Evolutionary conservation across 1,139 yeast genomes (phyloP), one percentile per base, ranked within the genome.

Genomic region (Yarrowia galli): DNA sequence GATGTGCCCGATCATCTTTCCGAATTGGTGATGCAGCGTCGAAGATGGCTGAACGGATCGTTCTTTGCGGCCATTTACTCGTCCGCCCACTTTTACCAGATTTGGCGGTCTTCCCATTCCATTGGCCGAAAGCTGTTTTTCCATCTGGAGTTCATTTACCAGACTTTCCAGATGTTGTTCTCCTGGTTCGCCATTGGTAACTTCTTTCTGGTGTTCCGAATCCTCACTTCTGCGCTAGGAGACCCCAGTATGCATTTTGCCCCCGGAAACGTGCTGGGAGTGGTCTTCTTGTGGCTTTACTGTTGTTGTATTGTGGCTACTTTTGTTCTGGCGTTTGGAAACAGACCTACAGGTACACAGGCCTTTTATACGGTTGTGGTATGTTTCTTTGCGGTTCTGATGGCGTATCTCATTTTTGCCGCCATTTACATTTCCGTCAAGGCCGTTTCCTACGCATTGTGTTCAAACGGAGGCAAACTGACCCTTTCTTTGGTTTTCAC

Each of bases 361-460:
- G 82, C 82, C 73, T 90, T 92, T 73, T 95, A 95, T 76, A 79
- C 91, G 70, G 85, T 89, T n/a, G 91, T 93, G 73, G 96, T 91
- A 68, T 79, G 87, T 67, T 92, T 95, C 82, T 95, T 93, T 81
- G 97, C 98, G 0, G 83, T 92, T 15, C 81, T 95, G 73, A 95
- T 95, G 98, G 88, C 87, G 0, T 95, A 95, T 76, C 90, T 95
- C 88, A 84, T 93, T 56, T 92, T 93, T 79, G 95, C 98, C 16
- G 93, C 97, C 16, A 82, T 93, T 35, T 90, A 84, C 75, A 85
- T 93, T 81, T 90, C 97, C 3, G 90, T 92, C 40, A 86, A 87
- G 74, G 87, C 97, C 0, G 87, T 89, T 42, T 75, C 82, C 71
- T 79, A 76, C 42, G 80, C 81, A 22, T 70, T 80, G 13, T 78